These are phyloP conservation scores for Coemansia sp. DNA, from an alignment of 192 early-diverging fungal genomes.

Conservation along the genomic window DNA sequence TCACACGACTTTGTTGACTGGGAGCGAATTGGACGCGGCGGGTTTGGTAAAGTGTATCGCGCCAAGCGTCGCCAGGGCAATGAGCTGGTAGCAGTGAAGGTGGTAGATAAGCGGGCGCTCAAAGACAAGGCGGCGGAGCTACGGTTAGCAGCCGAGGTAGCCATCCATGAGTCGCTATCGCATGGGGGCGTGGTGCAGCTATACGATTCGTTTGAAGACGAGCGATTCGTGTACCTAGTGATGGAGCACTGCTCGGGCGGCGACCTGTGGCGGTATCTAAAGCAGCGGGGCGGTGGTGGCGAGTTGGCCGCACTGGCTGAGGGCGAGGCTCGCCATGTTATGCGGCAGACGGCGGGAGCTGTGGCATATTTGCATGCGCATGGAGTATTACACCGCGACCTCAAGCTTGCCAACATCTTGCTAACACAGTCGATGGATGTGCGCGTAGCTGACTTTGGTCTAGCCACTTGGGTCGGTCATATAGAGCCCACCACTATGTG, in stretches of 20 bases:
- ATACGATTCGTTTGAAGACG: constrained; percentile 68
- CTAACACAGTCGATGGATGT: constrained; percentile 55
- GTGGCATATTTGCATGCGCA: constrained; percentile 62
- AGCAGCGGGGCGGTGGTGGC: constrained; percentile 10
- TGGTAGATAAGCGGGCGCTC: constrained; percentile 41
- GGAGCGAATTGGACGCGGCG: constrained; percentile 48
- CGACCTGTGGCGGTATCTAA: constrained; percentile 47
- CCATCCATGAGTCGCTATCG: constrained; percentile 61
- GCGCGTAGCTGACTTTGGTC: constrained; percentile 77
- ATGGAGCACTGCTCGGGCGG: constrained; percentile 62
- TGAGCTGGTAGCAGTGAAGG: constrained; percentile 28
- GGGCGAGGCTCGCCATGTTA: constrained; percentile 56
- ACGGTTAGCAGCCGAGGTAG: constrained; percentile 64
- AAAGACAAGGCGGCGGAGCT: constrained; percentile 29
- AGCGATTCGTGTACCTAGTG: constrained; percentile 68
- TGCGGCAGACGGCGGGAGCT: constrained; percentile 60
- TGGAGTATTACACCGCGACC: constrained; percentile 71
- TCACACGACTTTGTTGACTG: constrained; percentile 30
- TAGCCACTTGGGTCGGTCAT: constrained; percentile 57
- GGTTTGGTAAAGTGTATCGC: constrained; percentile 47
- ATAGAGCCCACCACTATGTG: constrained; percentile 72
- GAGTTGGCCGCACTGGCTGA: constrained; percentile 53
- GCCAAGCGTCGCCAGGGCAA: constrained; percentile 15
- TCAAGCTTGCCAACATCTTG: constrained; percentile 75
- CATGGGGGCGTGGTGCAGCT: constrained; percentile 60